Percentiles rank a stretch among this genome's conserved stretches.
Evolutionary conservation across 2,329 filamentous ascomycete genomes (phyloP).

Genomic region (Fusarium goolgardi): DNA sequence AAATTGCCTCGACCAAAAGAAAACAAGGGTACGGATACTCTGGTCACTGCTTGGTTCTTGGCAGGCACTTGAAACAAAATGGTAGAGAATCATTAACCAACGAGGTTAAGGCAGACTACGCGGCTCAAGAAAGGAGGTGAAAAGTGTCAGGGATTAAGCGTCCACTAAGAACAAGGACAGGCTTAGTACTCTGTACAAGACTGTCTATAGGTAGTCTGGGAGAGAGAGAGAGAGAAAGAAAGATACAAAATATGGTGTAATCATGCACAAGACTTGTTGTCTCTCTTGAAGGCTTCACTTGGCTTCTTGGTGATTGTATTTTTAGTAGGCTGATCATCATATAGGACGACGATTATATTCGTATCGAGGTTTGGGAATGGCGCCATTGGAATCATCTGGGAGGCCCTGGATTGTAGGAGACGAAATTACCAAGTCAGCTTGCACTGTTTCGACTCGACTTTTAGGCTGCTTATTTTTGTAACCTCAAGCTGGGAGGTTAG

Average conservation of each 20-base stretch:
- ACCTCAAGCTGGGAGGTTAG: background rate
- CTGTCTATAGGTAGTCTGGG: background rate
- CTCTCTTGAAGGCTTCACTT: background rate
- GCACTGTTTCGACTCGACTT: background rate
- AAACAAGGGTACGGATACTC: slow-evolving; percentile 2
- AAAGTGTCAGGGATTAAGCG: slow-evolving; percentile 9
- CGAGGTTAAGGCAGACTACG: slow-evolving; percentile 22
- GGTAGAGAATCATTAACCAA: slow-evolving; percentile 34
- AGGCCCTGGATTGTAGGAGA: background rate
- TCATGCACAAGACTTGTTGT: background rate
- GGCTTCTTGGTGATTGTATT: background rate
- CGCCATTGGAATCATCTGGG: background rate
- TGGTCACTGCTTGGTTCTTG: slow-evolving; percentile 22
- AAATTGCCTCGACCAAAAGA: background rate
- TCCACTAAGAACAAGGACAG: slow-evolving; percentile 15
- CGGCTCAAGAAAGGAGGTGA: slow-evolving; percentile 39
- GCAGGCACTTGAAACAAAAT: slow-evolving; percentile 36
- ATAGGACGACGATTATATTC: background rate
- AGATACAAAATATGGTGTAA: slow-evolving; percentile 2
- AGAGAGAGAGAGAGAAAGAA: background rate
- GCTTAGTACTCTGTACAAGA: background rate
- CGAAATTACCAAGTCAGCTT: background rate
- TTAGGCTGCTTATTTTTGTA: background rate
- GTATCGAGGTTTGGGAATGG: slow-evolving; percentile 13
- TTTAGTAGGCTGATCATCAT: background rate